A percentile compares a stretch with the other conserved stretches of the same genome.
phyloP scores from a whole-genome alignment of 2,329 filamentous ascomycete genomes.

The Hymenoscyphus albidus region DNA sequence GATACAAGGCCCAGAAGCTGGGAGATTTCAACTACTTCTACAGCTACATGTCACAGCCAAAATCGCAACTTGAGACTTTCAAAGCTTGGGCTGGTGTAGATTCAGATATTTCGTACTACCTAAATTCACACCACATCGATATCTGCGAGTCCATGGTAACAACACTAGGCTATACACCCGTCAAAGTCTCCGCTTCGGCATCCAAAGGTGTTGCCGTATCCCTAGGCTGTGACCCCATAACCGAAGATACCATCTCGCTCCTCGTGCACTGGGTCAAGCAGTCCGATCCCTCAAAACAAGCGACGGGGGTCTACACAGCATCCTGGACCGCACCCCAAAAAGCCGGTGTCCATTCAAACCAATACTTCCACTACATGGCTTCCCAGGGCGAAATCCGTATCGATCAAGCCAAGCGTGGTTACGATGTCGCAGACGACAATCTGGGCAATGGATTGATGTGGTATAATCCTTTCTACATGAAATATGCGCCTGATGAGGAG shows the following conservation, averaged over 20 bases:
- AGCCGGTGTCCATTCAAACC: slow-evolving; percentile 92
- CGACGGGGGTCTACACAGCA: slow-evolving; percentile 87
- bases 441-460: slow-evolving; percentile 64
- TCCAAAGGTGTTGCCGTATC: slow-evolving; percentile 74
- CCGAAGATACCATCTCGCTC: slow-evolving; percentile 90
- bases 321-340: slow-evolving; percentile 92
- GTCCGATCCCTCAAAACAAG: slow-evolving; percentile 63
- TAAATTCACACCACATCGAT: slow-evolving; percentile 93
- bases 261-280: slow-evolving; percentile 84
- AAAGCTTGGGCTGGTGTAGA: slow-evolving; percentile 66
- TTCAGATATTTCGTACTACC: slow-evolving; percentile 92
- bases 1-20: slow-evolving; percentile 68
- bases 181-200: slow-evolving; percentile 73
- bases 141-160: slow-evolving; percentile 90
- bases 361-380: slow-evolving; percentile 95
- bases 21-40: slow-evolving; percentile 99
- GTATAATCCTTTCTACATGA: slow-evolving; percentile 96
- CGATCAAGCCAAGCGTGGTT: slow-evolving; percentile 91
- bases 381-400: slow-evolving; percentile 79
- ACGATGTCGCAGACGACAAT: slow-evolving; percentile 85
- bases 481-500: slow-evolving; percentile 89
- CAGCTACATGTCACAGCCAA: slow-evolving; percentile 56
- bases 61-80: slow-evolving; percentile 33
- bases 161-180: slow-evolving; percentile 65
- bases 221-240: slow-evolving; percentile 73